Evolutionary conservation across 257 asterid species (phyloP).

Genomic region (Leonotis leonurus): DNA sequence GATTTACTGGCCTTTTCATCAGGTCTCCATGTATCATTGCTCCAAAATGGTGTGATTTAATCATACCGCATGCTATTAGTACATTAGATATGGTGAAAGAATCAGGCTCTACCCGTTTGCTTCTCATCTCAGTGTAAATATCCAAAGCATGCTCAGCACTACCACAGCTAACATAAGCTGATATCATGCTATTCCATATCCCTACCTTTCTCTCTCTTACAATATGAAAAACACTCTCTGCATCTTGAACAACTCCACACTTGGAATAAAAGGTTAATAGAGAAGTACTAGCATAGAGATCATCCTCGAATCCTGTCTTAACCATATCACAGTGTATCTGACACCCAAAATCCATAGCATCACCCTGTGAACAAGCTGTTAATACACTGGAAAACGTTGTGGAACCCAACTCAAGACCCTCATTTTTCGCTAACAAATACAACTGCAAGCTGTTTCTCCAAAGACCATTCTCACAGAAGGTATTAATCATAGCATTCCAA

Average conservation of each 20-base stretch:
- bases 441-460: conserved; percentile 53
- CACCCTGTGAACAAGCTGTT: conserved; percentile 58
- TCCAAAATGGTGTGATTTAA: conserved; percentile 36
- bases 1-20: conserved; percentile 50
- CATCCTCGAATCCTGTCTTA: conserved; percentile 53
- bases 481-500: conserved; percentile 74
- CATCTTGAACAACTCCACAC: conserved; percentile 43
- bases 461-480: conserved; percentile 52
- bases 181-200: conserved; percentile 78
- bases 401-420: conserved; percentile 44
- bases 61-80: conserved; percentile 47
- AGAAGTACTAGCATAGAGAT: conserved; percentile 64
- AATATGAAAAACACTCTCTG: conserved; percentile 37
- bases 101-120: conserved; percentile 41
- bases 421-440: conserved; percentile 36
- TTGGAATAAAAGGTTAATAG: conserved; percentile 65
- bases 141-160: conserved; percentile 43
- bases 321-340: conserved; percentile 70
- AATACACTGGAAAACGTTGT: conserved; percentile 54
- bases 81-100: conserved; percentile 61
- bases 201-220: conserved; percentile 42
- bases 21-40: conserved; percentile 56
- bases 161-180: conserved; percentile 59
- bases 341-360: conserved; percentile 37
- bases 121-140: conserved; percentile 41